Base-by-base conservation (phyloP, 495 filamentous ascomycete genomes). In the Astrothelium subdiscretum region DNA sequence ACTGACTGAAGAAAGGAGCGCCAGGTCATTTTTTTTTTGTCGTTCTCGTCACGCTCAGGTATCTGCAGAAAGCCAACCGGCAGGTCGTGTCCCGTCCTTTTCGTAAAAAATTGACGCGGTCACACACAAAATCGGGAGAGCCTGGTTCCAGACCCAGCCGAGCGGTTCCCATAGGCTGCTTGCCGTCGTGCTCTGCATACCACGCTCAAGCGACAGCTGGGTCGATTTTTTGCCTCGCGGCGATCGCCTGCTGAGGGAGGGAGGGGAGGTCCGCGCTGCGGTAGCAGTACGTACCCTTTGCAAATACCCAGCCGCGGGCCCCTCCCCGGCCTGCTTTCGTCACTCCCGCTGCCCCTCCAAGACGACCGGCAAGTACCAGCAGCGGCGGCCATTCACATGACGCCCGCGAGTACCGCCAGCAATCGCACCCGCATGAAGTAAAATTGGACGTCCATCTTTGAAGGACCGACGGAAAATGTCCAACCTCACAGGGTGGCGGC, bases 351-450 rank as follows among this genome's bases (percentile, higher is more conserved):
- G 48, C 48, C 48, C 22, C 48, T 27, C 48, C 24, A 8, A 27
- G 48, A 8, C 22, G 12, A 48, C 18, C 42, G 42, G 42, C 42
- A 54, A 54, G 48, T 54, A 54, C 60, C 60, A 62, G 60, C 60
- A 62, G 31, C 31, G 20, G 31, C 29, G 31, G 48, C 15, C 60
- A 62, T 62, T 62, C 60, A 62, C 60, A 62, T 62, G 60, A 62
- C 48, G 31, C 29, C 31, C 48, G 24, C 27, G 60, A 54, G 60
- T 26, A 62, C 60, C 60, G 52, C 31, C 43, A 32, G 31, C 26
- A 57, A 31, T 32, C 48, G 60, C 31, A 52, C 43, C 48, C 52
- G 60, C 60, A 62, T 62, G 60, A 57, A 62, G 43, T 62, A 62
- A 62, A 62, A 62, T 62, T 57, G 18, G 29, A 62, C 60, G 60